Base-by-base conservation (phyloP, 306 rosid species). In the Amphicarpaea edgeworthii region DNA sequence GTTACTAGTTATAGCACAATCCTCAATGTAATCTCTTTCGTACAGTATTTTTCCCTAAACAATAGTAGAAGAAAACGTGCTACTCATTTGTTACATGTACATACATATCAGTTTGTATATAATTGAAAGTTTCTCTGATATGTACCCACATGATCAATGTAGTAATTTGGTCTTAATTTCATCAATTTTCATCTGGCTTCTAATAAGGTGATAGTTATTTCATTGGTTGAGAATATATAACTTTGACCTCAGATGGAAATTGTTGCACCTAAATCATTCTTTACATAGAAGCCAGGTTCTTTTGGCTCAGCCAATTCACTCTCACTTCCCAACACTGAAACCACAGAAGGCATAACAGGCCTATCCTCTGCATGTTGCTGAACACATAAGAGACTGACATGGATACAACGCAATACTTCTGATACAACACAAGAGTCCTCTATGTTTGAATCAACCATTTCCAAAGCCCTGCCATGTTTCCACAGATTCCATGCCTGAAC, bases 401-500 rank as follows among this genome's bases (percentile, higher is more conserved):
- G 93, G 64, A 91, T 64, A 77, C 88, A 87, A 12, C 78, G 88
- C 69, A 91, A 24, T 9, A 84, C 80, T 15, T 87, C 68, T 26
- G 89, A 77, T 4, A 23, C 15, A 2, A 15, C n/a, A 73, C 45
- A 16, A 0, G 89, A 72, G 5, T 79, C 80, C 23, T 49, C 78
- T 0, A 91, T 3, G 75, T 42, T 70, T 66, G 78, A 55, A 41
- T 91, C 89, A 21, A 88, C 21, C 32, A 90, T 49, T 38, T 88
- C 90, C 60, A 78, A 12, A 15, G 83, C 76, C 41, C 66, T 79
- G 2, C 84, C 93, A 73, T 84, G 86, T 32, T 84, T 87, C 92
- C 89, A 91, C 1, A 85, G 57, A 26, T 26, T 77, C 91, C 93
- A 88, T 11, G 91, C 93, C 93, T 86, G 77, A 45, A 32, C n/a